Evolutionary conservation across 768 basidiomycete genomes (phyloP), one percentile per base, ranked within the genome.

Genomic region (Boletellus ananas): DNA sequence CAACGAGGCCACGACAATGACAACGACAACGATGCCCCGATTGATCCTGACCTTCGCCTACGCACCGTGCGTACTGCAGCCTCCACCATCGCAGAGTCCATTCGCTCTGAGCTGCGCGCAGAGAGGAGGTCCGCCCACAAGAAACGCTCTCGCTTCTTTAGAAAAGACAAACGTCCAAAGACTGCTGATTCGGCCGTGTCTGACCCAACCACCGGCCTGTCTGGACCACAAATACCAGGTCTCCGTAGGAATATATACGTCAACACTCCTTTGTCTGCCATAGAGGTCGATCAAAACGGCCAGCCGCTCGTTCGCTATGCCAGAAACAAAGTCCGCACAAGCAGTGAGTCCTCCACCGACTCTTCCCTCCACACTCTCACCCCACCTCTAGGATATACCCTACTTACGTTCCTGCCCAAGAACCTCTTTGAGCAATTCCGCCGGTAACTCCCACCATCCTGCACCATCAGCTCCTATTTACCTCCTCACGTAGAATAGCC

Each of bases 381-480:
- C 33, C 31, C 31, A 2, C 7, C 17, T 21, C 8, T 63, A 93
- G 91, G 94, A 70, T 98, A 97, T 70, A 95, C 93, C 23, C 67
- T 90, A 42, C 43, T 96, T 43, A 90, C 92, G 1, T 98, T 97
- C 64, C 59, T 98, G 38, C 94, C 94, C 10, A 94, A 90, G 78
- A 96, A 97, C 66, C 70, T 98, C 56, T 90, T 84, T 57, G 93
- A 97, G 69, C 95, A 99, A 64, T 99, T 98, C 65, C 78, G 90
- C 54, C 79, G 94, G 85, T 86, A 54, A 57, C 80, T 61, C 17
- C 13, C 17, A 6, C 40, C 8, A 10, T 23, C 39, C 14, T 35
- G n/a, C 12, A 0, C 17, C 20, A 12, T 18, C 13, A 34, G 2
- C 34, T 16, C 8, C 34, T 6, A 10, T 39, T 59, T 41, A 60